Evolutionary conservation across 2,329 filamentous ascomycete species (phyloP).

Genomic region (Xylaria sp.): DNA sequence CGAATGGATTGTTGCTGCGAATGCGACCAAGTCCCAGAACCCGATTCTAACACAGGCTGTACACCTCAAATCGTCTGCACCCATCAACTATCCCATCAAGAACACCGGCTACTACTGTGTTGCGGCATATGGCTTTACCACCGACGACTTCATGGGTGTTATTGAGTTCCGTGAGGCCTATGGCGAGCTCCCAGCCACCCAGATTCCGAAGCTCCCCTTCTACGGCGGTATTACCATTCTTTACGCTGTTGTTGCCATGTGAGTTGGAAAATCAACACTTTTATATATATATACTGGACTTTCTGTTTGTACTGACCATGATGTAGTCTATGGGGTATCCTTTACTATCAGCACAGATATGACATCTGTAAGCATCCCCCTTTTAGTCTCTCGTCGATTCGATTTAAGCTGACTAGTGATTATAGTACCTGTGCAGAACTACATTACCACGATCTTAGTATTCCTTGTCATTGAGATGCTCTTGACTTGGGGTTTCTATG

Average conservation of each 20-base stretch:
- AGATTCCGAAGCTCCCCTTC: constrained; percentile 95
- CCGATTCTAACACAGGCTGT: constrained; percentile 75
- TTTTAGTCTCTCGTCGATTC: neutral
- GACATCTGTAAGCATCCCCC: constrained; percentile 65
- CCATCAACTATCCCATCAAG: constrained; percentile 76
- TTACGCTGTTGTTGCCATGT: constrained; percentile 78
- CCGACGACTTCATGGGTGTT: constrained; percentile 67
- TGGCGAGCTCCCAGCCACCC: constrained; percentile 88
- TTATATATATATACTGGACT: neutral
- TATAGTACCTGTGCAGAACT: constrained; percentile 89
- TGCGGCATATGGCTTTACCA: constrained; percentile 65
- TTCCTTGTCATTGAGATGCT: constrained; percentile 95
- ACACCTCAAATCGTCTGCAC: constrained; percentile 67
- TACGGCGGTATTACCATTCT: constrained; percentile 92
- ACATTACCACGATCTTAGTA: constrained; percentile 92
- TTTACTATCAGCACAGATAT: constrained; percentile 89
- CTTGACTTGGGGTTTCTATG: constrained; percentile 98
- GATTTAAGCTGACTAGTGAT: constrained; percentile 30
- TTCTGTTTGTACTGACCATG: constrained; percentile 5
- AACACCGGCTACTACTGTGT: constrained; percentile 97
- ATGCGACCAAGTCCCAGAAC: constrained; percentile 68
- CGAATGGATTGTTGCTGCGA: constrained; percentile 73
- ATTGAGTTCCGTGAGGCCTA: constrained; percentile 95
- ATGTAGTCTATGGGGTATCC: constrained; percentile 77
- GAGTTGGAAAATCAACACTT: constrained; percentile 31